Evolutionary conservation across 164 flowering plant genomes (phyloP), one percentile per base, ranked within the genome.

Genomic region (Taxillus chinensis): DNA sequence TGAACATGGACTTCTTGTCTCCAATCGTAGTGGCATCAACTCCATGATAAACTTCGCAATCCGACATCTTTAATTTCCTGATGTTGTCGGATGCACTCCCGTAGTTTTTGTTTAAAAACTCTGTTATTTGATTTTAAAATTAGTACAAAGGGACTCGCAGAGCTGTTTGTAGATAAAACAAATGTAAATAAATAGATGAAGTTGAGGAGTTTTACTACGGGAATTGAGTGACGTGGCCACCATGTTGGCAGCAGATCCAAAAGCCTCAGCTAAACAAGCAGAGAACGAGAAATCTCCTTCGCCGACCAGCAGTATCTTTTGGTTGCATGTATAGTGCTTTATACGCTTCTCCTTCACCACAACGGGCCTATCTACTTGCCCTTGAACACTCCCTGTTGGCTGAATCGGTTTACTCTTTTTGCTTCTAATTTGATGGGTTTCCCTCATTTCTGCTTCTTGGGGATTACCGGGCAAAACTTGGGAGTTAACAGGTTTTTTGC

Each of bases 241-340:
- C 52, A 49, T 49, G 10, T 49, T n/a, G 13, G 13, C 14, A 49
- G 4, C 13, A 9, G 14, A 49, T n/a, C 14, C 10, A 49, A 49
- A n/a, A 7, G 59, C 68, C 39, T 10, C 45, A 0, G 77, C 79
- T 12, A 76, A 45, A 45, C 68, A 70, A 0, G 42, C 42, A 39
- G 76, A 61, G 39, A 76, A 76, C 1, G 79, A 76, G 52, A 76
- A 76, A 38, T 76, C 79, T 5, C 79, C 79, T 39, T 76, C 77
- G 3, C 77, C 79, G 4, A 70, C 77, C 2, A 76, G 62, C 8
- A 73, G 50, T 13, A 73, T 73, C 63, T 60, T 62, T 0, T 27
- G 27, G 27, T 27, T 27, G 27, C 27, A 27, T 27, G 27, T 27
- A 27, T 27, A 27, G 27, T 27, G 27, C 2, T 27, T 27, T 27